These are phyloP conservation scores for Suillus subaureus DNA, from an alignment of 768 basidiomycete genomes.

Conservation along the genomic window DNA sequence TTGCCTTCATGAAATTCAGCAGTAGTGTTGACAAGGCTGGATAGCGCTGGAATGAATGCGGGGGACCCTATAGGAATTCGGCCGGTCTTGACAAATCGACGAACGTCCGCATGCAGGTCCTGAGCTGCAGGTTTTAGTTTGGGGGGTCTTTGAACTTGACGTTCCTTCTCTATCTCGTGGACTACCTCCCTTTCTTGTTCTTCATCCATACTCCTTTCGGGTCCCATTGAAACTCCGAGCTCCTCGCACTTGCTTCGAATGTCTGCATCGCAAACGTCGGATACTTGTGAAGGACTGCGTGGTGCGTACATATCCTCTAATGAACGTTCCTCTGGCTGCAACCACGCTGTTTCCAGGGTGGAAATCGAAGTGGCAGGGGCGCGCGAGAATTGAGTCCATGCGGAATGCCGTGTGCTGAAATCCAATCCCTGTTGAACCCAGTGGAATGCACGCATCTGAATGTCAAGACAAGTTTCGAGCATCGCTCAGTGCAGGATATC, in stretches of 20 bases:
- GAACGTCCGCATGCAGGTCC: slow-evolving; percentile 23
- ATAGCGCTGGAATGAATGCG: slow-evolving; percentile 23
- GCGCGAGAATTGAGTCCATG: slow-evolving; percentile 20
- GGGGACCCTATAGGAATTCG: slow-evolving; percentile 16
- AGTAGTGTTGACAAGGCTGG: slow-evolving; percentile 14
- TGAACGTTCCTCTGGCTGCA: slow-evolving; percentile 42
- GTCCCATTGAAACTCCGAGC: slow-evolving; percentile 19
- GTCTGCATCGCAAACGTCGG: not conserved
- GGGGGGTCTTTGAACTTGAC: slow-evolving; percentile 39
- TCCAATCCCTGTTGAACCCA: slow-evolving; percentile 43
- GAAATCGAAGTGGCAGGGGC: not conserved
- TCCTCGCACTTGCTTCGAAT: slow-evolving; percentile 17
- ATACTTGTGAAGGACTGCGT: not conserved
- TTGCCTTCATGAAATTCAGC: slow-evolving; percentile 20
- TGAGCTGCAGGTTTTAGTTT: slow-evolving; percentile 26
- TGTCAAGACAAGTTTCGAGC: slow-evolving; percentile 44
- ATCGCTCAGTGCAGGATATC: slow-evolving; percentile 50
- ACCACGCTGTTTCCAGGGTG: slow-evolving; percentile 32
- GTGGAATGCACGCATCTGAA: slow-evolving; percentile 40
- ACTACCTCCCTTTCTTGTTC: slow-evolving; percentile 54
- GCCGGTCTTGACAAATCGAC: slow-evolving; percentile 33
- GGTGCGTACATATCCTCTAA: slow-evolving; percentile 39
- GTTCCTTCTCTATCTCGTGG: slow-evolving; percentile 47
- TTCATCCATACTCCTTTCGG: slow-evolving; percentile 37
- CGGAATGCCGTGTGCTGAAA: slow-evolving; percentile 18